Percentiles rank a stretch among this genome's conserved stretches.
Conservation (phyloP, 2,329 filamentous ascomycete genomes). For the Nannizzia gypsea region DNA sequence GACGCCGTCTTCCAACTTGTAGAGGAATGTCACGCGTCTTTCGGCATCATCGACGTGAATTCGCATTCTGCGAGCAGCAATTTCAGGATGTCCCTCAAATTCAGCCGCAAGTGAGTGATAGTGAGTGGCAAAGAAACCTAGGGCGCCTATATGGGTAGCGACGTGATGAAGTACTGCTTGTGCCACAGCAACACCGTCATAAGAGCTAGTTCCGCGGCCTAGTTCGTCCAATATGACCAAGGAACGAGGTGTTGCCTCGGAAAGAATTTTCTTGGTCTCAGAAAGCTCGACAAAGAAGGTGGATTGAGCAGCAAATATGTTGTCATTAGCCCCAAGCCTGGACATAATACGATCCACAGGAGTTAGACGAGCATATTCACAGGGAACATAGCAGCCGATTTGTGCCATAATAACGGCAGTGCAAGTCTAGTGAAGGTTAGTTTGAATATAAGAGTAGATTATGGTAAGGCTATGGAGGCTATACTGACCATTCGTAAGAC, state of each 20-base stretch:
- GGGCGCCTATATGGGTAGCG: slow-evolving; percentile 79
- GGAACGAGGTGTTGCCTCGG: slow-evolving; percentile 84
- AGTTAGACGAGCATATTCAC: slow-evolving; percentile 67
- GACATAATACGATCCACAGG: slow-evolving; percentile 98
- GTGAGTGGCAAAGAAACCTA: slow-evolving; percentile 96
- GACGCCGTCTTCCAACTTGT: slow-evolving; percentile 84
- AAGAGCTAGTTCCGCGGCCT: slow-evolving; percentile 85
- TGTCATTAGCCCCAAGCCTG: slow-evolving; percentile 91
- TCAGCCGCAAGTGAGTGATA: slow-evolving; percentile 91
- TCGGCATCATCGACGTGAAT: slow-evolving; percentile 82
- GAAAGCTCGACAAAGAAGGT: slow-evolving; percentile 97
- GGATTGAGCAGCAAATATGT: slow-evolving; percentile 94
- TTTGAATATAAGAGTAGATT: slow-evolving; percentile 3
- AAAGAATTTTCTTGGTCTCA: slow-evolving; percentile 94
- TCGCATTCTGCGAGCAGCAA: slow-evolving; percentile 77
- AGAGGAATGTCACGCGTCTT: slow-evolving; percentile 87
- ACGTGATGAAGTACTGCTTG: slow-evolving; percentile 96
- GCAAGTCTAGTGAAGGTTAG: slow-evolving; percentile 52
- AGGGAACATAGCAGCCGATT: slow-evolving; percentile 85
- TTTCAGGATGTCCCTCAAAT: slow-evolving; percentile 80
- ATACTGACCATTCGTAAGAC: slow-evolving; percentile 74
- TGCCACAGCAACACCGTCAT: slow-evolving; percentile 91
- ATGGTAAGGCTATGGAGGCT: background rate
- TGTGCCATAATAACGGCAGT: slow-evolving; percentile 96
- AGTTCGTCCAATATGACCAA: slow-evolving; percentile 95